A percentile compares a stretch with the other conserved stretches of the same genome.
Conservation (phyloP, 2,329 filamentous ascomycete species). For the Ramularia collo-cygni region DNA sequence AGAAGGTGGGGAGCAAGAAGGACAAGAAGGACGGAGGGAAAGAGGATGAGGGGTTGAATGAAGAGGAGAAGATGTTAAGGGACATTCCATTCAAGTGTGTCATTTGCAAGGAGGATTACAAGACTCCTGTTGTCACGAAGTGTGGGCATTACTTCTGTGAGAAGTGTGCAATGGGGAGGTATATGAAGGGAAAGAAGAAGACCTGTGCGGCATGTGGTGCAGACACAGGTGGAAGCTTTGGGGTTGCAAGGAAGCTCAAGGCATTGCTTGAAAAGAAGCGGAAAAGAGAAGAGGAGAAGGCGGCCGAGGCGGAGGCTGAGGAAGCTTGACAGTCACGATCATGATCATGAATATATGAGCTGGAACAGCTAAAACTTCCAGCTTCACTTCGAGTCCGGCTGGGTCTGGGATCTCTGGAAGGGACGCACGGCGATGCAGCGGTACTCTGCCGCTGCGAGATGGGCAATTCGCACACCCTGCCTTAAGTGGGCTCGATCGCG, state of each 20-base stretch:
- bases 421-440: too few relatives aligned
- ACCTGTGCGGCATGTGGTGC: constrained; percentile 78
- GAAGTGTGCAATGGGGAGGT: constrained; percentile 76
- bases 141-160: constrained; percentile 98
- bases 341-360: too few relatives aligned
- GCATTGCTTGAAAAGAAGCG: constrained; percentile 70
- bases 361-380: too few relatives aligned
- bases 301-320: constrained; percentile 48
- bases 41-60: constrained; percentile 44
- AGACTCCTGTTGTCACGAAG: constrained; percentile 73
- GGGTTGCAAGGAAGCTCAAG: constrained; percentile 74
- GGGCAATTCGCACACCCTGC: too few relatives aligned
- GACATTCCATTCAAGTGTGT: constrained; percentile 86
- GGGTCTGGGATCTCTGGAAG: too few relatives aligned
- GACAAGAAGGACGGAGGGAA: constrained; percentile 50
- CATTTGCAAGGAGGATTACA: constrained; percentile 74
- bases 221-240: constrained; percentile 85
- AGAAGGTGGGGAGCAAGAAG: constrained; percentile 64
- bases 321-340: constrained; percentile 2
- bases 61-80: constrained; percentile 67
- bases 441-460: too few relatives aligned
- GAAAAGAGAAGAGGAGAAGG: constrained; percentile 53
- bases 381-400: too few relatives aligned
- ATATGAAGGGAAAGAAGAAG: constrained; percentile 70
- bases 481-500: too few relatives aligned